Evolutionary conservation across 2,329 filamentous ascomycete genomes (phyloP), one percentile per base, ranked within the genome.

Genomic region (Penicillium decumbens): DNA sequence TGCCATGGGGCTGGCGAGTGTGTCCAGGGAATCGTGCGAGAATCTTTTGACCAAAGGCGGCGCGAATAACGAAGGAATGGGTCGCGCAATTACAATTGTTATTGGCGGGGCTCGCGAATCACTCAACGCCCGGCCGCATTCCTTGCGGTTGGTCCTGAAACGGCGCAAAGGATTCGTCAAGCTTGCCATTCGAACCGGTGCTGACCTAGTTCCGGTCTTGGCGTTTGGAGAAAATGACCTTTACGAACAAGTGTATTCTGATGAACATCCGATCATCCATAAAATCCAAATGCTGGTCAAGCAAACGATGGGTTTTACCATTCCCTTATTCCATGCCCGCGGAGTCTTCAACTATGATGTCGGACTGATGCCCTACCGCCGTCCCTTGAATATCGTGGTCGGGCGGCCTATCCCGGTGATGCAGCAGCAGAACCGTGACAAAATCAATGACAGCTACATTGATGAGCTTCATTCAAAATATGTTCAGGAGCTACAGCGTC

Each of bases 271-370:
- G 1, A 75, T 82, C 51, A 81, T 97, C 47, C 87, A 92, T 74
- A 84, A 82, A 64, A 72, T 88, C 32, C 93, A 98, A 72, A 83
- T 95, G 74, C 73, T 90, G 25, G 75, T 95, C 49, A 92, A 97
- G 72, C 87, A 86, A 59, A 76, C 87, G 5, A 83, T 95, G 77
- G 95, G 95, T 44, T 98, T 96, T 63, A 97, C 93, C 0, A 79
- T 97, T 9, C 91, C 93, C 0, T 80, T 95, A 25, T 87, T 96
- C 62, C 90, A 95, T 68, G 92, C 91, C 2, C 76, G 91, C 24
- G 92, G 92, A 10, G 85, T 97, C 35, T 95, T 97, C 74, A 98
- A 98, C 70, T 97, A 98, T 66, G 93, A 98, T 68, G 89, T 96
- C 12, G 93, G 93, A 3, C 75, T 97, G 62, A 90, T 97, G 88